A percentile compares a stretch with the other conserved stretches of the same genome.
Evolutionary conservation across 306 rosid genomes (phyloP).

Genomic region (Corylus americana): DNA sequence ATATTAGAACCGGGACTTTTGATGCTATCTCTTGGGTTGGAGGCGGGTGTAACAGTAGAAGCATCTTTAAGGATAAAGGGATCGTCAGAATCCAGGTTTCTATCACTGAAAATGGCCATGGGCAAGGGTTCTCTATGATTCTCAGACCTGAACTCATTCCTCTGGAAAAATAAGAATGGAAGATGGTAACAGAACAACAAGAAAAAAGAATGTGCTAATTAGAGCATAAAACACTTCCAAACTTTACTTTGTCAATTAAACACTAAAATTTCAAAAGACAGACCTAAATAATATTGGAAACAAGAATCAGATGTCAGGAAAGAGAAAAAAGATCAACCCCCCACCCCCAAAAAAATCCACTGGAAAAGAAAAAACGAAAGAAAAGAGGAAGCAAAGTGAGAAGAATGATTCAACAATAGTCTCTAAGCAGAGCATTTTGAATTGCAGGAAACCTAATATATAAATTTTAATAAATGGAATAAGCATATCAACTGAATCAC

Average conservation of each 20-base stretch:
- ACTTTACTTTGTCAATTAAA: slow-evolving; percentile 6
- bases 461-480: not conserved
- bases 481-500: not conserved
- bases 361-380: not conserved
- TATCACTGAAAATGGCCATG: slow-evolving; percentile 75
- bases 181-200: slow-evolving; percentile 2
- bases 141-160: slow-evolving; percentile 32
- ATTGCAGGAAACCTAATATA: not conserved
- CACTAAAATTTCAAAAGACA: not conserved
- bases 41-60: slow-evolving; percentile 34
- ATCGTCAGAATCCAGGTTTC: slow-evolving; percentile 47
- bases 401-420: not conserved
- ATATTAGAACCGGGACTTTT: slow-evolving; percentile 44
- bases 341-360: not conserved
- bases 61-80: slow-evolving; percentile 42
- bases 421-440: not conserved
- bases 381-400: not conserved
- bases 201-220: slow-evolving; percentile 12
- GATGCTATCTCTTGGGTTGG: slow-evolving; percentile 32
- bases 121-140: slow-evolving; percentile 68
- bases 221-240: slow-evolving; percentile 22
- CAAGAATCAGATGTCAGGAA: not conserved
- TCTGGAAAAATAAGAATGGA: slow-evolving; percentile 47
- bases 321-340: not conserved
- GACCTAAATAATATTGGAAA: slow-evolving; percentile 8